phyloP scores from a whole-genome alignment of 2,329 filamentous ascomycete species.

The Neoarthrinium moseri region DNA sequence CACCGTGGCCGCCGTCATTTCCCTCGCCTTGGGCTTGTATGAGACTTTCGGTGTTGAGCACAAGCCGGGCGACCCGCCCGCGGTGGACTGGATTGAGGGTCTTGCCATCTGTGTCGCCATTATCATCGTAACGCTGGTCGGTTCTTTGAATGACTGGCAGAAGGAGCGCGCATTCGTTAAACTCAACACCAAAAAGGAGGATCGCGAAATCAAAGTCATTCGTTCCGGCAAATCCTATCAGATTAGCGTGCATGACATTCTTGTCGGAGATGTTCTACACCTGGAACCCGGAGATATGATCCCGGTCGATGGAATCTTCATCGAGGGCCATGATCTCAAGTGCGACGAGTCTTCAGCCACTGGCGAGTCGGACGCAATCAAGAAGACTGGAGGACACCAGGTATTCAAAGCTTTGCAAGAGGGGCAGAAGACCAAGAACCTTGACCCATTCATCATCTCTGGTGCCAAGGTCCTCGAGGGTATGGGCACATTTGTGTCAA shows the following conservation, averaged over 20 bases:
- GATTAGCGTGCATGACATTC: conserved; percentile 62
- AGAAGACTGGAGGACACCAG: conserved; percentile 59
- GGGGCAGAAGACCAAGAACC: conserved; percentile 44
- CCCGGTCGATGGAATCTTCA: conserved; percentile 65
- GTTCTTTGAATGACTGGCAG: conserved; percentile 61
- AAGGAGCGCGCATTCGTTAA: conserved; percentile 61
- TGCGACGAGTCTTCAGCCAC: conserved; percentile 71
- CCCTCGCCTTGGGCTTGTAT: conserved; percentile 68
- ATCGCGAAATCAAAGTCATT: conserved; percentile 60
- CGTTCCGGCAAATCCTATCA: conserved; percentile 62
- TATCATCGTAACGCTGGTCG: conserved; percentile 59
- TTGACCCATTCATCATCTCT: conserved; percentile 65
- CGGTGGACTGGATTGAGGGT: conserved; percentile 62
- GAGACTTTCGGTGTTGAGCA: conserved; percentile 54
- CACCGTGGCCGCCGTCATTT: conserved; percentile 66
- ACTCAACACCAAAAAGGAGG: conserved; percentile 58
- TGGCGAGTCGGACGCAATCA: conserved; percentile 68
- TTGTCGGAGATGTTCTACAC: conserved; percentile 65
- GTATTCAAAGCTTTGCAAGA: conserved; percentile 55
- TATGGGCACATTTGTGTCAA: conserved; percentile 52
- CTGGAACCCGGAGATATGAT: conserved; percentile 68
- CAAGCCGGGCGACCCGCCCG: conserved; percentile 34
- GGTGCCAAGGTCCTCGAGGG: conserved; percentile 56
- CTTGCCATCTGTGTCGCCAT: conserved; percentile 63
- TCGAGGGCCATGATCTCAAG: conserved; percentile 62